These are phyloP conservation scores for Colletotrichum sp. DNA, from an alignment of 2,329 filamentous ascomycete species.

Conservation along the genomic window DNA sequence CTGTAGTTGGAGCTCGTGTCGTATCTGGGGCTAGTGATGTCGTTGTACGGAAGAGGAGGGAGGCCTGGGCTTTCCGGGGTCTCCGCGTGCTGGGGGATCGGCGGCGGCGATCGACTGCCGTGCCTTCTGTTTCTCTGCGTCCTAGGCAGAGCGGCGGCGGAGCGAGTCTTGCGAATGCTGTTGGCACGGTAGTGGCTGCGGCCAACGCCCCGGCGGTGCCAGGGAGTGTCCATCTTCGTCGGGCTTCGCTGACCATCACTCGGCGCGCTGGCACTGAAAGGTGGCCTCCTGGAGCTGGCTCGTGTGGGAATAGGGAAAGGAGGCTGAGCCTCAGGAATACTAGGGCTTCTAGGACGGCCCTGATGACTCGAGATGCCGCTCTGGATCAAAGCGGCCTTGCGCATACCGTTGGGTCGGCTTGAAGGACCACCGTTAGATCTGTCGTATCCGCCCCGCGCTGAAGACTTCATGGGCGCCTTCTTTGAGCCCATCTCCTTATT, in stretches of 20 bases:
- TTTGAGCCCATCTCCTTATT: constrained; percentile 33
- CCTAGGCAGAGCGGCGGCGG: constrained; percentile 74
- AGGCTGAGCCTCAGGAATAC: constrained; percentile 66
- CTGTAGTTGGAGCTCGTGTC: constrained; percentile 43
- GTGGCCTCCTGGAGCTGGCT: constrained; percentile 81
- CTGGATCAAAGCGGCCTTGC: constrained; percentile 80
- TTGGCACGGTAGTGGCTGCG: constrained; percentile 57
- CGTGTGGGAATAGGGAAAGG: constrained; percentile 92
- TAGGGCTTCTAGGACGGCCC: constrained; percentile 68
- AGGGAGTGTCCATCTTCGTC: constrained; percentile 62
- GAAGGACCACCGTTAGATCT: constrained; percentile 42
- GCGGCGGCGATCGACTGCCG: constrained; percentile 65
- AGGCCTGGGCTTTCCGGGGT: constrained; percentile 71
- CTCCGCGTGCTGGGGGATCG: constrained; percentile 71
- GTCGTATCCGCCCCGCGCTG: constrained; percentile 38
- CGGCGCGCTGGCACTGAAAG: constrained; percentile 66
- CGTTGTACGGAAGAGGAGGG: constrained; percentile 76
- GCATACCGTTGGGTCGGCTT: constrained; percentile 67
- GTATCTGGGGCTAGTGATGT: constrained; percentile 66
- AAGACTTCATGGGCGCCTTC: constrained; percentile 35
- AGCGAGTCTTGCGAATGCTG: constrained; percentile 84
- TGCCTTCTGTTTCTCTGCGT: constrained; percentile 54
- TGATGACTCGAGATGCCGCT: constrained; percentile 76
- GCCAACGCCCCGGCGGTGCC: constrained; percentile 56
- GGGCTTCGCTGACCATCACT: constrained; percentile 81